These are phyloP conservation scores for Agrocybe chaxingu DNA, from an alignment of 768 basidiomycete genomes.

Conservation along the genomic window DNA sequence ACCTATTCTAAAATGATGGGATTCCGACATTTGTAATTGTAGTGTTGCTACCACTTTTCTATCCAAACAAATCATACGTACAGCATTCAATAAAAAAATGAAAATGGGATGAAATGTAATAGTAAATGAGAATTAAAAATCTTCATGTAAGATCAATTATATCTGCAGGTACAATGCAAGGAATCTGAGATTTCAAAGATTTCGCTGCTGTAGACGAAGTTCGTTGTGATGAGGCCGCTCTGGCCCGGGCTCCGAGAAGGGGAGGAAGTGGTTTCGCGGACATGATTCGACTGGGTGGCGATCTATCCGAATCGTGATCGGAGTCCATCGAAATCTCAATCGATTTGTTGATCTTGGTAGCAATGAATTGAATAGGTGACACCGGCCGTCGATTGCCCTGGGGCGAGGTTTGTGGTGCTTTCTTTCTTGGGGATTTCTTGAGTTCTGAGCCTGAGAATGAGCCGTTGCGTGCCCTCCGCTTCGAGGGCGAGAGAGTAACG, in stretches of 20 bases:
- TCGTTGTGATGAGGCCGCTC: not conserved
- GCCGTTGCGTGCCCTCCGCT: constrained; percentile 4
- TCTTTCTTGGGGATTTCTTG: constrained; percentile 20
- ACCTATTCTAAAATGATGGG: not conserved
- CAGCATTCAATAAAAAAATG: not conserved
- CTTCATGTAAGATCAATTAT: constrained; percentile 21
- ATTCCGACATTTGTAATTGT: constrained; percentile 5
- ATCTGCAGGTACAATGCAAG: constrained; percentile 8
- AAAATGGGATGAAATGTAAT: not conserved
- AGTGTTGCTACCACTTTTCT: not conserved
- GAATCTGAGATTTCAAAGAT: not conserved
- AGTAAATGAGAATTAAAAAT: constrained; percentile 2
- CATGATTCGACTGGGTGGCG: not conserved
- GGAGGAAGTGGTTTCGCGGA: constrained; percentile 9
- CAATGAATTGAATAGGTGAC: constrained; percentile 1
- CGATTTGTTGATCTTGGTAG: constrained; percentile 1
- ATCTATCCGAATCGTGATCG: constrained; percentile 9
- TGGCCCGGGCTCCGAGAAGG: constrained; percentile 13
- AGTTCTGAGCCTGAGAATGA: constrained; percentile 8
- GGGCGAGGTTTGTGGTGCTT: constrained; percentile 6
- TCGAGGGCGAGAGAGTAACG: constrained; percentile 9
- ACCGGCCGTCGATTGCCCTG: constrained; percentile 4
- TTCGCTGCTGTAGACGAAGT: not conserved
- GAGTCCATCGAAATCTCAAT: constrained; percentile 20
- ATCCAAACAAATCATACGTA: not conserved